Evolutionary conservation across 305 asterid genomes (phyloP).

Genomic region (Fraxinus greggii): DNA sequence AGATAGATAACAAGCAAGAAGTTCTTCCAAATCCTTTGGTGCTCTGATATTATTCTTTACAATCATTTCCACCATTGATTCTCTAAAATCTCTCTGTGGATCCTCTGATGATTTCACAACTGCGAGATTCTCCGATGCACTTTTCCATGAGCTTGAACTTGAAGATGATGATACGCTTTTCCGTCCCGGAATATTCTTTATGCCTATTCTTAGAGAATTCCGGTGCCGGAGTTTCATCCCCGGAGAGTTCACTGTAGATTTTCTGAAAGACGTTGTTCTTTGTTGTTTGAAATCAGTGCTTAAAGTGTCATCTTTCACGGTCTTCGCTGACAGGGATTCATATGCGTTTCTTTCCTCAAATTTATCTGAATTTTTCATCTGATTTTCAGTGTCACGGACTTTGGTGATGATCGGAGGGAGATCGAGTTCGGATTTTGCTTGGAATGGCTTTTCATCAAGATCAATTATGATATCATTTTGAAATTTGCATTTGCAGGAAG

Average conservation of each 20-base stretch:
- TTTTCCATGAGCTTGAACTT: neutral
- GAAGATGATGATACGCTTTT: conserved; percentile 1
- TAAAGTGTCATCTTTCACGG: conserved; percentile 4
- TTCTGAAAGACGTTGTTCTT: neutral
- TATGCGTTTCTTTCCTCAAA: neutral
- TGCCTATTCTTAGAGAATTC: neutral
- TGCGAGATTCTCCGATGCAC: neutral
- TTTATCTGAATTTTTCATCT: neutral
- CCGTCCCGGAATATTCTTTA: neutral
- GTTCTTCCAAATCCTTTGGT: conserved; percentile 19
- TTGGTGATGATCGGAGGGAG: conserved; percentile 9
- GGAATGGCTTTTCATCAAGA: neutral
- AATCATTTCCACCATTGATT: conserved; percentile 21
- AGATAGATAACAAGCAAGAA: conserved; percentile 9
- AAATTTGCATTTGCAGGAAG: conserved; percentile 28
- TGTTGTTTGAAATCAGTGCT: conserved; percentile 2
- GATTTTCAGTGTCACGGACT: neutral
- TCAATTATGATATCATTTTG: conserved; percentile 29
- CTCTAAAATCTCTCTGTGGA: conserved; percentile 15
- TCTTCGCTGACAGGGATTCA: neutral
- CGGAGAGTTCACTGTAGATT: neutral
- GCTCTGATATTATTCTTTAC: conserved; percentile 9
- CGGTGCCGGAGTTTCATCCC: conserved; percentile 7
- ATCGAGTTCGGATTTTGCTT: neutral
- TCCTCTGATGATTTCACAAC: conserved; percentile 12